Base-by-base conservation (phyloP, 2,329 filamentous ascomycete species). In the Saccharata proteae region DNA sequence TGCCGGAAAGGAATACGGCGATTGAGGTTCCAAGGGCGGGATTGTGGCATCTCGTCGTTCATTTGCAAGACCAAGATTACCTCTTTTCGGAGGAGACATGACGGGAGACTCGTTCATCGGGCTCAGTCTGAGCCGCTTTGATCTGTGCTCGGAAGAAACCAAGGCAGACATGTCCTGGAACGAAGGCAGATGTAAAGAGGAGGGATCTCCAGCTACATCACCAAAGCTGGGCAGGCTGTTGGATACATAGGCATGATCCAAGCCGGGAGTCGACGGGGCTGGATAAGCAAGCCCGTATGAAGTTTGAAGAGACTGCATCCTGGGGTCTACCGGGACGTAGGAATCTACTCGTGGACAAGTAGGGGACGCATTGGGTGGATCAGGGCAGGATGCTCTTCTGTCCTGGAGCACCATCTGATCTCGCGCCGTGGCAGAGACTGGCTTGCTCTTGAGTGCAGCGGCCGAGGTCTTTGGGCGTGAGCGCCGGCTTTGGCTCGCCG, bases 1-100 rank as follows among this genome's bases (percentile, higher is more conserved):
- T 38, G 43, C 47, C 45, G 50, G 46, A 43, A 49, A 46, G 45
- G 48, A 47, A 17, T 48, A 47, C 12, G 59, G 58, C 19, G 59
- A 61, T 25, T 47, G 48, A 21, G 56, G 35, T 20, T 12, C 26
- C 33, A 6, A 20, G 18, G 12, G n/a, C 15, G 17, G 11, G 25
- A 14, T 23, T 15, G 10, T 29, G 34, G 8, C n/a, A n/a, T n/a
- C 31, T 18, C n/a, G 12, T 12, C 4, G 26, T 28, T 13, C 11
- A 11, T n/a, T 25, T 14, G 18, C 26, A 26, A 15, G 30, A 16
- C 21, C 25, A 26, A n/a, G 23, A 16, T 7, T 23, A 8, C 11
- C 21, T 19, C n/a, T 22, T 30, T 4, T 12, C 26, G 17, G 16
- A 15, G n/a, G n/a, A n/a, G n/a, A n/a, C n/a, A n/a, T 11, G 9